phyloP scores from a whole-genome alignment of 768 basidiomycete genomes.

The Vararia minispora region DNA sequence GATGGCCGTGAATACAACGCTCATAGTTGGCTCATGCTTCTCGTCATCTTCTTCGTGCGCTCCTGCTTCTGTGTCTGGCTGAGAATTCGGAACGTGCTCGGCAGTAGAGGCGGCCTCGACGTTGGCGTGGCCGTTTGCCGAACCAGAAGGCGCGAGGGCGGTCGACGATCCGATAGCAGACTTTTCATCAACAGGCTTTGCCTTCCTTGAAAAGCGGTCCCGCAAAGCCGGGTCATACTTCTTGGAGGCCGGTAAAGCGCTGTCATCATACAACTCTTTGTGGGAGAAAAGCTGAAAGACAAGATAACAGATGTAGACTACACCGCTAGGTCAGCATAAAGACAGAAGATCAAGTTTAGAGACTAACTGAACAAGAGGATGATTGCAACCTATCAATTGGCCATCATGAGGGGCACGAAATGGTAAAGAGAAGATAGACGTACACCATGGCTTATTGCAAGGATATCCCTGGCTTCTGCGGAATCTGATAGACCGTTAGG shows the following conservation, averaged over 20 bases:
- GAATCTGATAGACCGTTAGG: conserved; percentile 16
- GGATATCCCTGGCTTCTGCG: conserved; percentile 29
- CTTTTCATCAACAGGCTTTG: no score
- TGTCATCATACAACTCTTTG: conserved; percentile 37
- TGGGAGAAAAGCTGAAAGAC: conserved; percentile 50
- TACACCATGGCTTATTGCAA: conserved; percentile 42
- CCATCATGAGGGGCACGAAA: background rate
- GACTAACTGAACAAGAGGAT: conserved; percentile 41
- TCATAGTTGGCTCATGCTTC: conserved; percentile 25
- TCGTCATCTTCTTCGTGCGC: conserved; percentile 19
- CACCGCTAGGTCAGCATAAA: no score
- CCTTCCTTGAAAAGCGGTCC: no score
- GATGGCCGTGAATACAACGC: conserved; percentile 22
- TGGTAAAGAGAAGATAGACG: conserved; percentile 13
- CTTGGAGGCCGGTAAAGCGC: conserved; percentile 1
- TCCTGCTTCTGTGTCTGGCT: conserved; percentile 9
- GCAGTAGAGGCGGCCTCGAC: no score
- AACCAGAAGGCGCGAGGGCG: no score
- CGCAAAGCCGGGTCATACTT: no score
- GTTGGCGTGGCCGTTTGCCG: no score
- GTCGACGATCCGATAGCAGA: no score
- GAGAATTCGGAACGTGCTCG: no score
- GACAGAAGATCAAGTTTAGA: conserved; percentile 1
- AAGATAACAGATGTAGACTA: conserved; percentile 41
- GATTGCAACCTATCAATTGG: conserved; percentile 32